Evolutionary conservation across 176 grass and related monocot genomes (phyloP), one percentile per base, ranked within the genome.

Genomic region (Phoenix dactylifera): DNA sequence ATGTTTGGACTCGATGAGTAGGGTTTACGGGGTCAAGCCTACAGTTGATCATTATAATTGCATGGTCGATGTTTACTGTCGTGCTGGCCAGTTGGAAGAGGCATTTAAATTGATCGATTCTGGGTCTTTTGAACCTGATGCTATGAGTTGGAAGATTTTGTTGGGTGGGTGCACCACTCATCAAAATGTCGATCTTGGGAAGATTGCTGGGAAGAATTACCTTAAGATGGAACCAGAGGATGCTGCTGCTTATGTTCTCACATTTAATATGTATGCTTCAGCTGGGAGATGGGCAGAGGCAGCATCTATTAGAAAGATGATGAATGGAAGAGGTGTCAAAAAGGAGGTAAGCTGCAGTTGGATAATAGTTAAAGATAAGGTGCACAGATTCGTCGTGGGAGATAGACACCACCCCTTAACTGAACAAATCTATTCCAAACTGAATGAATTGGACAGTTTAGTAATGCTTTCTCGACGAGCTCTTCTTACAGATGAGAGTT

Each of bases 271-370:
- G 67, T 70, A 70, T 50, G 32, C 35, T 58, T 20, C 55, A 50
- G 29, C 55, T 16, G 32, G 55, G 15, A 49, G 30, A 26, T 70
- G 67, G 67, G 20, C 15, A n/a, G 67, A 70, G 20, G 67, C 67
- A 26, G 32, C 54, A 22, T 70, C 39, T 49, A 44, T 70, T 58
- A 70, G 67, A 57, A 70, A 50, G 30, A 59, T 18, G 54, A 70
- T 70, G 67, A 70, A 70, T 49, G 67, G 19, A 70, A 70, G 67
- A 70, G 22, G 67, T 26, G 58, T 70, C 49, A 70, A 26, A 50
- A 70, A 70, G 32, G 67, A 59, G 4, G 67, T 70, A 25, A 70
- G 67, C 26, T 70, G 54, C 55, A 70, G 54, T 50, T 70, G 67
- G 67, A 70, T 70, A 70, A 70, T 35, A 26, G 55, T 70, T 12